These are phyloP conservation scores for Pythium monospermum DNA, from an alignment of 352 stramenopile genomes.

Conservation along the genomic window DNA sequence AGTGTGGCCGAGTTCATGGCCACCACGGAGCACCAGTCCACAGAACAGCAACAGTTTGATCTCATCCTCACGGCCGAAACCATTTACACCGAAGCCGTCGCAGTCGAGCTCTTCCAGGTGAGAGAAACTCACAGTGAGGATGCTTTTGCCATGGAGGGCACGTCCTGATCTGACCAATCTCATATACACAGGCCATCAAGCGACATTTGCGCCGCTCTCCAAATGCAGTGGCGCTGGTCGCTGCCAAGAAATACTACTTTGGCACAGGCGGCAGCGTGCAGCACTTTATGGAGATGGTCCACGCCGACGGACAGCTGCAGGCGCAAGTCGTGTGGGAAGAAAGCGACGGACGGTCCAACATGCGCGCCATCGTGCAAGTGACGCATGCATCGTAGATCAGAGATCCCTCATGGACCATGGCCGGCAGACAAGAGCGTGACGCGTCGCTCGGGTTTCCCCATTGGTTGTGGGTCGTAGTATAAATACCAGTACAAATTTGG, in stretches of 20 bases:
- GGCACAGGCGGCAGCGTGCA: constrained; percentile 83
- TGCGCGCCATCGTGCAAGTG: constrained; percentile 75
- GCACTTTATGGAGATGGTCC: constrained; percentile 67
- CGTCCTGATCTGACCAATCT: not conserved
- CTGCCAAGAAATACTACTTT: constrained; percentile 88
- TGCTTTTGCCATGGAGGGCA: too few species aligned
- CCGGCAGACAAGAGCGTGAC: not conserved
- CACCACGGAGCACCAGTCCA: constrained; percentile 23
- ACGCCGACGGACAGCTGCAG: constrained; percentile 36
- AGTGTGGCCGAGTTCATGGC: constrained; percentile 57
- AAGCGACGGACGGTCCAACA: constrained; percentile 67
- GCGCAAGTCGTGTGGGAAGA: constrained; percentile 69
- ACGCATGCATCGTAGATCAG: constrained; percentile 13
- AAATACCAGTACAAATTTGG: too few species aligned
- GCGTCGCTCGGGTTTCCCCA: not conserved
- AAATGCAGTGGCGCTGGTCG: constrained; percentile 52
- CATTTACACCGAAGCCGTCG: constrained; percentile 80
- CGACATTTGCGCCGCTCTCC: constrained; percentile 45
- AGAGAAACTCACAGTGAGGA: too few species aligned
- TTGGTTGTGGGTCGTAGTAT: not conserved
- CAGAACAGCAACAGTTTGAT: constrained; percentile 49
- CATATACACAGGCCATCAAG: constrained; percentile 66
- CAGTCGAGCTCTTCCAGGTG: constrained; percentile 63
- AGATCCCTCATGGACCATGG: too few species aligned
- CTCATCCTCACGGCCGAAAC: constrained; percentile 82